Percentiles rank a stretch among this genome's conserved stretches.
These are phyloP conservation scores for Prinsepia uniflora DNA, from an alignment of 306 rosid genomes.

Conservation along the genomic window DNA sequence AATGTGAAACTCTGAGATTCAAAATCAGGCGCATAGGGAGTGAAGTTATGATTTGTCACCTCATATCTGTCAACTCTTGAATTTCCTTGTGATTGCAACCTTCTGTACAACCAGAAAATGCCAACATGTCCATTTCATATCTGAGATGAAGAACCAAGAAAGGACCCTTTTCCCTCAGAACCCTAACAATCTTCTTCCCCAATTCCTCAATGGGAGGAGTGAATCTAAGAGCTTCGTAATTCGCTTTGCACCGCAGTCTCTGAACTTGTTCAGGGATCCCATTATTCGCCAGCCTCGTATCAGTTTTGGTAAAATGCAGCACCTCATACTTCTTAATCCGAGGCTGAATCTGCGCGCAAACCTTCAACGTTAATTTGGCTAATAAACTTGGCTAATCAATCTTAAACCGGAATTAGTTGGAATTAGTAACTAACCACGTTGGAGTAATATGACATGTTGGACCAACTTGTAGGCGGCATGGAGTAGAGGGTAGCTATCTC, in stretches of 20 bases:
- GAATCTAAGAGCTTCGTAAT: slow-evolving; percentile 71
- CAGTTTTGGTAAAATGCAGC: slow-evolving; percentile 72
- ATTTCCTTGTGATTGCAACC: slow-evolving; percentile 73
- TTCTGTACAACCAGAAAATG: slow-evolving; percentile 86
- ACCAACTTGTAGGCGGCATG: slow-evolving; percentile 79
- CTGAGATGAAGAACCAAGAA: slow-evolving; percentile 87
- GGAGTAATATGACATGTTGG: slow-evolving; percentile 58
- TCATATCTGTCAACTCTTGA: slow-evolving; percentile 77
- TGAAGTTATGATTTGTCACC: slow-evolving; percentile 37
- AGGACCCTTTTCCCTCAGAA: slow-evolving; percentile 66
- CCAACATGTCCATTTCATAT: slow-evolving; percentile 93
- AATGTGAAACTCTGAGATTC: neutral
- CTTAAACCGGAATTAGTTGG: neutral
- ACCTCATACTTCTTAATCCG: slow-evolving; percentile 60
- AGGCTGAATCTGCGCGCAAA: slow-evolving; percentile 55
- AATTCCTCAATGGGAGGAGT: slow-evolving; percentile 65
- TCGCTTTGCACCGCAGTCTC: slow-evolving; percentile 75
- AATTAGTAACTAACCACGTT: slow-evolving; percentile 37
- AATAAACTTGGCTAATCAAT: too few species aligned
- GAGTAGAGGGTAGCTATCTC: slow-evolving; percentile 35
- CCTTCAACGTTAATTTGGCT: too few species aligned
- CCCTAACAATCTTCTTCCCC: slow-evolving; percentile 67
- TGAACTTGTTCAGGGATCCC: slow-evolving; percentile 66
- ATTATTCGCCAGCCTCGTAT: slow-evolving; percentile 78
- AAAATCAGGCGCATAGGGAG: neutral